Evolutionary conservation across 345 rosid genomes (phyloP).

Genomic region (Linum trigynum): DNA sequence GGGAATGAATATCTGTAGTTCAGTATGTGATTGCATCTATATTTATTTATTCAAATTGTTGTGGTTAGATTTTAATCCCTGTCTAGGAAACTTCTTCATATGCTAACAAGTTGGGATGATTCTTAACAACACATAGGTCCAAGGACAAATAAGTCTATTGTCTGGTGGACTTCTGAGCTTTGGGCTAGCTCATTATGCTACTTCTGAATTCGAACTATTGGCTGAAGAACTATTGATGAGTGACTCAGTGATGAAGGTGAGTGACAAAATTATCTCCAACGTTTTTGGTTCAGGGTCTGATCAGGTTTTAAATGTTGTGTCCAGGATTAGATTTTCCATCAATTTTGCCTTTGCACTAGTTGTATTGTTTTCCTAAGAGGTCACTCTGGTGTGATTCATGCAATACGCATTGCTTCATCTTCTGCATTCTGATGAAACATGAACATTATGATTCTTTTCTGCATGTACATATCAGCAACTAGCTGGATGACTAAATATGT

Average conservation of each 20-base stretch:
- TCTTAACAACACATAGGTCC: slow-evolving; percentile 47
- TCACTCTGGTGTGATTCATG: not conserved
- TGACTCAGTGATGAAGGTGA: slow-evolving; percentile 80
- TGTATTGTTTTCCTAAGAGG: not conserved
- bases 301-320: not conserved
- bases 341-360: not conserved
- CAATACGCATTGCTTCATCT: not conserved
- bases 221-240: slow-evolving; percentile 98
- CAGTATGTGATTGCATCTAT: not conserved
- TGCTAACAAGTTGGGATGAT: slow-evolving; percentile 13
- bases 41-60: not conserved
- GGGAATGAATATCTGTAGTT: not conserved
- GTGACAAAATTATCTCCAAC: slow-evolving; percentile 4
- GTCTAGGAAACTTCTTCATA: not conserved
- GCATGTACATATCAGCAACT: not conserved
- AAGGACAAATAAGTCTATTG: slow-evolving; percentile 84
- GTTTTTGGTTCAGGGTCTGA: not conserved
- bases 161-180: slow-evolving; percentile 75
- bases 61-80: not conserved
- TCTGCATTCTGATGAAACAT: not conserved
- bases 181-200: slow-evolving; percentile 78
- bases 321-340: not conserved
- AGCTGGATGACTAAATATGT: not conserved
- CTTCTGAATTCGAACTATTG: slow-evolving; percentile 89
- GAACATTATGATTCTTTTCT: not conserved